Evolutionary conservation across 2,329 filamentous ascomycete species (phyloP), one percentile per base, ranked within the genome.

Genomic region (Calonectria pseudoturangicola): DNA sequence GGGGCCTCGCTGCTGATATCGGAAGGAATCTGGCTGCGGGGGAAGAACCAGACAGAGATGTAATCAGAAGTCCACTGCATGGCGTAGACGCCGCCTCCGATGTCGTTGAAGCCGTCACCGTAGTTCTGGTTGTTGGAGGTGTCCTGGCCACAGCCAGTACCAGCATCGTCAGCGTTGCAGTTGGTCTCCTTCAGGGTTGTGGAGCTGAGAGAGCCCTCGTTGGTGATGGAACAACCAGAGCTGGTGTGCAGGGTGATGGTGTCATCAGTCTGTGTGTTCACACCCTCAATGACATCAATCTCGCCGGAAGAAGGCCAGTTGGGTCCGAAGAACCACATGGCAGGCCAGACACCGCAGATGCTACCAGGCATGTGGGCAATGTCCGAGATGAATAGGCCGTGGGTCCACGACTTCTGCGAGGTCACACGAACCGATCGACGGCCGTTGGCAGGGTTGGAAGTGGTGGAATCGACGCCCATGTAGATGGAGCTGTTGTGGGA

Each of bases 21-120:
- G 3, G 83, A 78, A 1, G 94, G 94, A 71, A 96, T 90, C 16
- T 82, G 82, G 74, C 83, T 83, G 72, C 94, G 92, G 0, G 92
- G 88, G 85, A 98, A 98, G 88, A 95, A 96, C 91, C 92, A 98
- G 75, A 98, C 88, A 48, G 89, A 89, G 83, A 98, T 97, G 74
- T 88, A 88, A 0, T 89, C 82, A 36, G 89, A 88, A 2, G 93
- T 95, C 94, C 95, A 98, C 83, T 95, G 92, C 69, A 93, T 90
- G 41, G 91, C 93, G 79, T 93, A 95, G 56, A 95, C 88, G 47
- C 93, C 94, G 28, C 94, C 94, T 12, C 89, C 88, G 39, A 84
- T 88, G 28, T 85, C 85, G 84, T 97, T 97, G 87, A 97, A 95
- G 8, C 89, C 91, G 30, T 89, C 85, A 16, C 93, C 93, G 76